These are phyloP conservation scores for Orbilia brochopaga DNA, from an alignment of 2,329 filamentous ascomycete species.

Conservation along the genomic window DNA sequence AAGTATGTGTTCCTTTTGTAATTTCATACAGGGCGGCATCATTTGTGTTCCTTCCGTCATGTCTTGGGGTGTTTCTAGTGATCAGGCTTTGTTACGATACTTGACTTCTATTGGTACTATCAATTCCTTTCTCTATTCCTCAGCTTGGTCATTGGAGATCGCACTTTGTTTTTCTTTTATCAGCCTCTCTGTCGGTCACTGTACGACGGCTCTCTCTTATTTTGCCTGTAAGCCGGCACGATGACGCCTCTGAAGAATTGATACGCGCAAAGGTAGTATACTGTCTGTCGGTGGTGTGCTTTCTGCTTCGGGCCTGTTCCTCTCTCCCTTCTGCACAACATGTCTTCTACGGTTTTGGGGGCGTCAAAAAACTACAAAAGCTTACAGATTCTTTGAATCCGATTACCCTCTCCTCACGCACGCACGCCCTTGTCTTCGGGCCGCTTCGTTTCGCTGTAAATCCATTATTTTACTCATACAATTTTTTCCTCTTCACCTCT, in stretches of 20 bases:
- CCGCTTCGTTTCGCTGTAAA: slow-evolving; percentile 9
- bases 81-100: slow-evolving; percentile 5
- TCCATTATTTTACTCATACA: slow-evolving; percentile 1
- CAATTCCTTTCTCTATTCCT: slow-evolving; percentile 4
- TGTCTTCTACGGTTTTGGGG: slow-evolving; percentile 43
- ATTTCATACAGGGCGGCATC: slow-evolving; percentile 30
- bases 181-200: not conserved
- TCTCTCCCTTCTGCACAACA: slow-evolving; percentile 34
- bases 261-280: slow-evolving; percentile 1
- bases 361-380: slow-evolving; percentile 49
- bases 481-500: no score
- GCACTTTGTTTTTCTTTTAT: not conserved
- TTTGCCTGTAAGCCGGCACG: slow-evolving; percentile 3
- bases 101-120: slow-evolving; percentile 13
- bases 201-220: not conserved
- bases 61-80: slow-evolving; percentile 20
- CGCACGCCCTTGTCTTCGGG: not conserved
- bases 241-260: slow-evolving; percentile 2
- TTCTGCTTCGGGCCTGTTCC: slow-evolving; percentile 12
- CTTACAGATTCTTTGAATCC: slow-evolving; percentile 33
- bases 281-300: not conserved
- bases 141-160: slow-evolving; percentile 4
- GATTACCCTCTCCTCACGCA: slow-evolving; percentile 1
- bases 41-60: slow-evolving; percentile 25
- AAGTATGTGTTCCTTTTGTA: slow-evolving; percentile 5